Conservation (phyloP, 768 basidiomycete species). For the Dacryopinax spathularia region DNA sequence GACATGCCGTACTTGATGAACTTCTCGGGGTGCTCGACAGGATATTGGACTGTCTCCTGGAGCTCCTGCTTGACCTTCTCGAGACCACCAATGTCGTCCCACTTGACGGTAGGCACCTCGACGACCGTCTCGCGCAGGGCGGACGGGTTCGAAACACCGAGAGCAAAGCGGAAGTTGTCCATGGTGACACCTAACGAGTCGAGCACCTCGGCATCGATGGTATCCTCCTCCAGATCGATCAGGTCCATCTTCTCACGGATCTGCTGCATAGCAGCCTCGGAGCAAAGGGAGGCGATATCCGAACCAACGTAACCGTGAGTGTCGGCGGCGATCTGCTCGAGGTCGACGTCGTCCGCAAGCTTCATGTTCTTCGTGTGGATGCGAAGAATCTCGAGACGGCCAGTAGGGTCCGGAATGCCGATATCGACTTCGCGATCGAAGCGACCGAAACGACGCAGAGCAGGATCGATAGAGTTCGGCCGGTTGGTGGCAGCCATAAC, state of each 20-base stretch:
- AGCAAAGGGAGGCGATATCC: slow-evolving; percentile 92
- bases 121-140: slow-evolving; percentile 98
- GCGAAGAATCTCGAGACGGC: slow-evolving; percentile 94
- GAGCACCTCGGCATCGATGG: slow-evolving; percentile 97
- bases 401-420: slow-evolving; percentile 97
- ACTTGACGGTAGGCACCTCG: slow-evolving; percentile 95
- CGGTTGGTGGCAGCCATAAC: slow-evolving; percentile 99
- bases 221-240: slow-evolving; percentile 91
- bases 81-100: slow-evolving; percentile 99
- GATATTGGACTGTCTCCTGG: slow-evolving; percentile 99
- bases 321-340: slow-evolving; percentile 98
- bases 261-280: slow-evolving; percentile 99
- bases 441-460: slow-evolving; percentile 94
- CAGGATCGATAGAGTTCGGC: slow-evolving; percentile 98
- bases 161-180: slow-evolving; percentile 99
- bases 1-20: slow-evolving; percentile 99
- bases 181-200: slow-evolving; percentile 98
- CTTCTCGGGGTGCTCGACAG: slow-evolving; percentile 99
- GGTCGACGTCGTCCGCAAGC: slow-evolving; percentile 86
- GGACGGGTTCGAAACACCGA: slow-evolving; percentile 93
- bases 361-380: slow-evolving; percentile 99
- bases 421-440: slow-evolving; percentile 99
- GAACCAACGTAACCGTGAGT: slow-evolving; percentile 99
- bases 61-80: slow-evolving; percentile 99
- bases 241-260: slow-evolving; percentile 99